These are phyloP conservation scores for Stygiomarasmius scandens DNA, from an alignment of 1,284 basidiomycete species.

Conservation along the genomic window DNA sequence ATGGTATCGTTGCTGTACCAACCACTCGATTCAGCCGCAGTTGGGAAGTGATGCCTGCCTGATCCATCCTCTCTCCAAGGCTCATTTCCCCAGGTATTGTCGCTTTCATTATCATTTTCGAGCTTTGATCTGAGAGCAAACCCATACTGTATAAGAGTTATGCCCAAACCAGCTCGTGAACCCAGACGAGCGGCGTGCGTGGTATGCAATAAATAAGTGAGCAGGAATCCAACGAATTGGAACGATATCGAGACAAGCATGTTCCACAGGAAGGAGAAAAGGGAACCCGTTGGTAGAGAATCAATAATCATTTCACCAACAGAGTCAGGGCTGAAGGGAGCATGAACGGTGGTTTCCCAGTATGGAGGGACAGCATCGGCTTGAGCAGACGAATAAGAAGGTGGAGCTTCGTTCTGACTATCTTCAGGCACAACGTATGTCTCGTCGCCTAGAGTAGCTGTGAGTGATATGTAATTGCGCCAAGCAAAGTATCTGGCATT, in stretches of 20 bases:
- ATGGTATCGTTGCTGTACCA: conserved; percentile 26
- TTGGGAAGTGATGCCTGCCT: conserved; percentile 39
- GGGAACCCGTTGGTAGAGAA: conserved; percentile 72
- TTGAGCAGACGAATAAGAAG: conserved; percentile 88
- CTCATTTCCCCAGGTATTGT: conserved; percentile 28
- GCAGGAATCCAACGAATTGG: conserved; percentile 96
- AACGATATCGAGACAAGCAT: conserved; percentile 93
- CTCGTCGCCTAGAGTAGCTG: conserved; percentile 60
- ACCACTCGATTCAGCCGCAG: conserved; percentile 49
- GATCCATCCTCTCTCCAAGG: conserved; percentile 33
- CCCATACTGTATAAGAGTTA: conserved; percentile 95
- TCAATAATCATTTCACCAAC: conserved; percentile 78
- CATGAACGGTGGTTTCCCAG: conserved; percentile 96
- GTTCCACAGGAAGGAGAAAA: conserved; percentile 93
- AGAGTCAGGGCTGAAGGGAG: conserved; percentile 61
- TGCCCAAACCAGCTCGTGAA: conserved; percentile 90
- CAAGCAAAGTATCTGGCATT: conserved; percentile 19
- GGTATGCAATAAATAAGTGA: conserved; percentile 92
- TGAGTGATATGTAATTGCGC: not conserved
- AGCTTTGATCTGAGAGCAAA: conserved; percentile 71
- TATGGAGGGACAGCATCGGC: conserved; percentile 96
- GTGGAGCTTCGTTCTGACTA: conserved; percentile 79
- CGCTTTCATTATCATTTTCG: conserved; percentile 29
- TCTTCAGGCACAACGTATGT: conserved; percentile 80
- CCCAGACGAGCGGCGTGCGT: conserved; percentile 96